Conservation (phyloP, 768 basidiomycete genomes). For the Naematelia encephala region DNA sequence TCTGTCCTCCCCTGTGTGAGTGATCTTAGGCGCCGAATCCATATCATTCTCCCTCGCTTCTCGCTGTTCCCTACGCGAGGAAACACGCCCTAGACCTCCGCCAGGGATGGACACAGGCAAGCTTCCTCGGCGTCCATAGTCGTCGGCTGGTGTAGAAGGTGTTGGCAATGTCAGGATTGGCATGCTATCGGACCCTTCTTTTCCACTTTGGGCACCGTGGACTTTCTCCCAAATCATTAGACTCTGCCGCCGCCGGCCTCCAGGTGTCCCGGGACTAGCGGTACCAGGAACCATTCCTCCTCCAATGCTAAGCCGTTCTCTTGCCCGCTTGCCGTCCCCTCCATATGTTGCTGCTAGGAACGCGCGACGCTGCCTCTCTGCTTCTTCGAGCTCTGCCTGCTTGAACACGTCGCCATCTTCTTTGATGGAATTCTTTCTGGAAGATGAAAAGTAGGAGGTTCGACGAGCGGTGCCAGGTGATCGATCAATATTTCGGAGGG, state of each 20-base stretch:
- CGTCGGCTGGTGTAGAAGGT: background rate
- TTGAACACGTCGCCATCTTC: constrained; percentile 31
- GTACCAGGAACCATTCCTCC: background rate
- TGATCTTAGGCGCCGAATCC: constrained; percentile 15
- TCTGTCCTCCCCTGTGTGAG: constrained; percentile 16
- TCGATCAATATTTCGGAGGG: constrained; percentile 22
- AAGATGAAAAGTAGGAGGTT: constrained; percentile 2
- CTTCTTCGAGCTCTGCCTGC: constrained; percentile 44
- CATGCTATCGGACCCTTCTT: background rate
- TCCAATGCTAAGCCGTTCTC: constrained; percentile 38
- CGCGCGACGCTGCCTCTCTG: constrained; percentile 45
- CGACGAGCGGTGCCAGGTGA: constrained; percentile 22
- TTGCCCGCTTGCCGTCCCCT: constrained; percentile 31
- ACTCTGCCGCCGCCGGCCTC: constrained; percentile 26
- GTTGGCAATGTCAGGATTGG: background rate
- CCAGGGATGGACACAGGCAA: constrained; percentile 47
- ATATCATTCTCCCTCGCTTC: constrained; percentile 18
- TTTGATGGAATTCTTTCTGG: background rate
- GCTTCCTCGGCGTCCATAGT: constrained; percentile 34
- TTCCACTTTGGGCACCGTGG: background rate
- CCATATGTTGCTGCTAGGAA: constrained; percentile 47
- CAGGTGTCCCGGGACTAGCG: constrained; percentile 6
- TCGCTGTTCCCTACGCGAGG: constrained; percentile 21
- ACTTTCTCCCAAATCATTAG: constrained; percentile 43
- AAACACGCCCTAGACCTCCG: constrained; percentile 23